Evolutionary conservation across 345 rosid species (phyloP), one percentile per base, ranked within the genome.

Genomic region (Cochlearia excelsa): DNA sequence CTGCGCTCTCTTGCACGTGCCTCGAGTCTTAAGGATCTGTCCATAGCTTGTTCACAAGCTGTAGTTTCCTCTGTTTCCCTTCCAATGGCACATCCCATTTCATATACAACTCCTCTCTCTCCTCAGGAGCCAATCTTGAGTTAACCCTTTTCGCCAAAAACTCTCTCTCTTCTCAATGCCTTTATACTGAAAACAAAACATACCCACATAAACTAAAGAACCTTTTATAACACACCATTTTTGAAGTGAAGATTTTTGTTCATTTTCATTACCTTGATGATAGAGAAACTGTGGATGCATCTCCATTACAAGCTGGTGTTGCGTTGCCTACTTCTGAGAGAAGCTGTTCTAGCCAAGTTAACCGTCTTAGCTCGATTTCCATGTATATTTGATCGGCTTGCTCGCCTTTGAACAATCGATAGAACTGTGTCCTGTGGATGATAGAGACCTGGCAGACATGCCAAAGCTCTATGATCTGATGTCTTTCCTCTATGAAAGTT

Each of bases 291-390:
- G 45, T 61, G 40, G 95, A 77, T 48, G 85, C 96, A 34, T 90
- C 99, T 50, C 82, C 83, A 1, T 27, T 71, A 47, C 46, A 76
- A 71, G 86, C 92, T 30, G 97, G 96, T 76, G 90, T 90, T 57
- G 93, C 88, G 75, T 82, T 78, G 55, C 96, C 99, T 43, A 77
- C 84, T 75, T 90, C 93, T 39, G 96, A 64, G 52, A 94, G 79
- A 75, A 87, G 99, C 66, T 90, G 80, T 72, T 87, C 96, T 79
- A 94, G 65, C 97, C 97, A 94, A 45, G 82, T 90, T 68, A 90
- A 65, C 50, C 97, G 88, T 74, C 99, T 77, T 28, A 93, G 92
- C 84, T 93, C 97, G 46, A 93, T 97, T 74, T 93, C 97, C 88
- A 93, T 81, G 76, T 89, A 89, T 71, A 93, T 93, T 73, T 93